Conservation (phyloP, 495 filamentous ascomycete species). For the Hypoxylon trugodes region DNA sequence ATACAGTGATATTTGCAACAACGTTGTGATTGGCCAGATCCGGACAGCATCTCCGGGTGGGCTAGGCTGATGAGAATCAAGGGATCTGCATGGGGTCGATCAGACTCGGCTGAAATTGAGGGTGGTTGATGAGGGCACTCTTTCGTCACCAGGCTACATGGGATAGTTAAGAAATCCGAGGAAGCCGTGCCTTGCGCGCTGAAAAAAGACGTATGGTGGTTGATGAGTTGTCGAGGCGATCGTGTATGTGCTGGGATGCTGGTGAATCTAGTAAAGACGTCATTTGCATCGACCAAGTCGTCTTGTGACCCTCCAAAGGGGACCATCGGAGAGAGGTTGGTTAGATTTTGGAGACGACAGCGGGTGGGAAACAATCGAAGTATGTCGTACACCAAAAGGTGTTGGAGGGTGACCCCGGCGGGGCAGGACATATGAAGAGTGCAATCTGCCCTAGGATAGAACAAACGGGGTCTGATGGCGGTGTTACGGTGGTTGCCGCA, state of each 20-base stretch:
- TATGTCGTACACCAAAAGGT: conserved; percentile 21
- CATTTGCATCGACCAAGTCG: conserved; percentile 23
- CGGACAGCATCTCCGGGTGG: conserved; percentile 13
- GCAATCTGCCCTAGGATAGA: conserved; percentile 4
- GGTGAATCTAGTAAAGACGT: conserved; percentile 37
- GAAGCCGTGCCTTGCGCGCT: conserved; percentile 30
- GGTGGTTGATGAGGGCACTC: conserved; percentile 17
- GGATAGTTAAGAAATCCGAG: conserved; percentile 12
- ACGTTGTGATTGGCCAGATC: conserved; percentile 24
- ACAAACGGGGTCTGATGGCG: neutral
- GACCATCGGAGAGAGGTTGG: conserved; percentile 16
- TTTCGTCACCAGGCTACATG: conserved; percentile 27
- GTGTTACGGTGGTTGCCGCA: conserved; percentile 21
- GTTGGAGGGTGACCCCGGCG: conserved; percentile 34
- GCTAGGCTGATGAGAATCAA: conserved; percentile 35
- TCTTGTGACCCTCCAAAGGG: conserved; percentile 41
- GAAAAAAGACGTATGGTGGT: conserved; percentile 10
- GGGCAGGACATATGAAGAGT: conserved; percentile 12
- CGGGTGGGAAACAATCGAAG: conserved; percentile 13
- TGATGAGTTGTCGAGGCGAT: conserved; percentile 34
- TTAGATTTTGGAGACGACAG: conserved; percentile 23
- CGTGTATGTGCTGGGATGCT: conserved; percentile 9
- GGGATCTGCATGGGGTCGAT: conserved; percentile 36
- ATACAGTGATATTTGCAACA: conserved; percentile 28
- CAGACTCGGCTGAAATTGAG: conserved; percentile 29